Evolutionary conservation across 768 basidiomycete genomes (phyloP), one percentile per base, ranked within the genome.

Genomic region (Tulasnella sp.): DNA sequence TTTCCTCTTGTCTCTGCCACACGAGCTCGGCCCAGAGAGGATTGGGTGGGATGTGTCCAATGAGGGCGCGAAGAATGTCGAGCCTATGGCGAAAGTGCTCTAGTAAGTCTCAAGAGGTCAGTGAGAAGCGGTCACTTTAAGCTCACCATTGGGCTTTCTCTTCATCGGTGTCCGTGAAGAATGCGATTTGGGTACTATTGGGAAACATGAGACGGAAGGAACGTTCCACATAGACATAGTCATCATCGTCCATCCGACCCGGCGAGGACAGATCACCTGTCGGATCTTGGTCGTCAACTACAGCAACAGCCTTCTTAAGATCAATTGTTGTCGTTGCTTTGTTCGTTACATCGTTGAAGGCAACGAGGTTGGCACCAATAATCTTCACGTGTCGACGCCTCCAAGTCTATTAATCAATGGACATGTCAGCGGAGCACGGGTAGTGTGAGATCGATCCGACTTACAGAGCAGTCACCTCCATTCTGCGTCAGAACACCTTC

Each of bases 321-420:
- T 92, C 88, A 63, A 94, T 93, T n/a, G 87, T 90, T 2, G 87
- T 81, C 0, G 83, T 92, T 1, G 86, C 83, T 63, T 83, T 87
- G 76, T 89, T 92, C 25, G 92, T 96, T 8, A 94, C 83, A 67
- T 93, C 89, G 66, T 91, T 96, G 72, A 87, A 92, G 0, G 92
- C 90, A 44, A 96, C 77, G 29, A 96, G 74, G 66, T 82, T 91
- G 7, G 87, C 80, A 7, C 92, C 92, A 59, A 89, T 85, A 17
- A 96, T 78, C 31, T 90, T 81, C 51, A 94, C 77, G 63, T 82
- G 84, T 58, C 92, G 80, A 51, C 92, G 79, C 51, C 87, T 82
- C 84, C 83, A 88, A 2, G 84, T 82, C 89, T 91, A 57, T 2
- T 63, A 49, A 54, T 8, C 41, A 49, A 50, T 5, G 34, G 22